phyloP scores from a whole-genome alignment of 495 filamentous ascomycete genomes.

The Daldinia childiae region DNA sequence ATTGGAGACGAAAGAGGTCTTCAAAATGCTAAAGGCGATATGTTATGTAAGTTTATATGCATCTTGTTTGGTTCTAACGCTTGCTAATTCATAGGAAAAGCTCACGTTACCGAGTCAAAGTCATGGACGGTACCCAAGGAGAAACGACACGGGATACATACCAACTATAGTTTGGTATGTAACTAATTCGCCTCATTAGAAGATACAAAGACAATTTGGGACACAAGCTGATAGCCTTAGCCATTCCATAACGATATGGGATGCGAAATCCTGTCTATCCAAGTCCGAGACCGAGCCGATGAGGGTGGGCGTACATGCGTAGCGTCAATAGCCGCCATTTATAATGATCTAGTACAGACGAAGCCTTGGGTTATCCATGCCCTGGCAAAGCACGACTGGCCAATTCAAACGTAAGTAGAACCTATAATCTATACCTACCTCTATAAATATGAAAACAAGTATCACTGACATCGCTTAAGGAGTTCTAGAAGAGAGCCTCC shows the following conservation, averaged over 20 bases:
- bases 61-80: neutral
- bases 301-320: conserved; percentile 54
- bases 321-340: conserved; percentile 53
- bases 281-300: conserved; percentile 52
- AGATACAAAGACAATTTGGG: neutral
- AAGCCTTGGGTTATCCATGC: conserved; percentile 47
- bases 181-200: neutral
- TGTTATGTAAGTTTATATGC: conserved; percentile 52
- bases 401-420: conserved; percentile 55
- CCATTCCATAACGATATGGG: conserved; percentile 59
- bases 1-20: conserved; percentile 60
- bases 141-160: conserved; percentile 59
- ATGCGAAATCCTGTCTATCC: conserved; percentile 53
- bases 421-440: neutral
- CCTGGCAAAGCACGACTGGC: conserved; percentile 50
- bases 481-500: conserved; percentile 50
- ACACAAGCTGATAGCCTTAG: conserved; percentile 32
- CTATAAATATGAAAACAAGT: neutral
- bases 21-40: conserved; percentile 58
- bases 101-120: conserved; percentile 57
- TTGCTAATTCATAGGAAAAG: conserved; percentile 39
- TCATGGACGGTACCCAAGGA: conserved; percentile 52
- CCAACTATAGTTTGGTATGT: conserved; percentile 50
- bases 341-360: conserved; percentile 48
- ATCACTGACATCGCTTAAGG: neutral